Evolutionary conservation across 2,329 filamentous ascomycete species (phyloP).

Genomic region (Trichophyton benhamiae): DNA sequence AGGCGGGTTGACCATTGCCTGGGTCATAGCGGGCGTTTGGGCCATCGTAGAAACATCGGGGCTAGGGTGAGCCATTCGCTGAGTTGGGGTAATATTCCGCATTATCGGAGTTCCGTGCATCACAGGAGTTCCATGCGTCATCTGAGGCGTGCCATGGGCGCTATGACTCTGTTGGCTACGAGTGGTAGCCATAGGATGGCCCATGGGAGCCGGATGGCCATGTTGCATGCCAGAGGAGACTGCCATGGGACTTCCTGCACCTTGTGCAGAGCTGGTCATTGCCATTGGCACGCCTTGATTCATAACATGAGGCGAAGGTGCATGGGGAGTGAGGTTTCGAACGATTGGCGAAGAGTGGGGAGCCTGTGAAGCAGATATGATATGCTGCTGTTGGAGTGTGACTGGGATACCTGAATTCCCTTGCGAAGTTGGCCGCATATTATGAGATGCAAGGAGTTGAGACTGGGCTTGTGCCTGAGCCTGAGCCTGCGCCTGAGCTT

Average conservation of each 20-base stretch:
- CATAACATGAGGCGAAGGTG: slow-evolving; percentile 34
- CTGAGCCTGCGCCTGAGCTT: slow-evolving; percentile 7
- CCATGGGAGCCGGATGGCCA: slow-evolving; percentile 34
- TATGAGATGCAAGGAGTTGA: slow-evolving; percentile 32
- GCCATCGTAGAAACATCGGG: slow-evolving; percentile 32
- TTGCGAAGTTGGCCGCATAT: slow-evolving; percentile 40
- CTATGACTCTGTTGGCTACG: slow-evolving; percentile 37
- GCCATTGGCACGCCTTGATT: slow-evolving; percentile 32
- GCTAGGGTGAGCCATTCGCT: slow-evolving; percentile 36
- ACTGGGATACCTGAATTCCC: slow-evolving; percentile 23
- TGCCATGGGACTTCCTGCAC: slow-evolving; percentile 35
- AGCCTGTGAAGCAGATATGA: slow-evolving; percentile 25
- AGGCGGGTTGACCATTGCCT: slow-evolving; percentile 29
- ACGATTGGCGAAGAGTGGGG: slow-evolving; percentile 37
- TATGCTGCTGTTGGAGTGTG: slow-evolving; percentile 23
- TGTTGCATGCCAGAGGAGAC: slow-evolving; percentile 37
- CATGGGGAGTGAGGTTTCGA: slow-evolving; percentile 37
- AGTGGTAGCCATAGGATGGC: slow-evolving; percentile 34
- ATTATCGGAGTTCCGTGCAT: slow-evolving; percentile 38
- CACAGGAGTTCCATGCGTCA: slow-evolving; percentile 35
- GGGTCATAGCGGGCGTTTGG: slow-evolving; percentile 35
- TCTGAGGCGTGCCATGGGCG: slow-evolving; percentile 37
- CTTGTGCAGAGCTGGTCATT: slow-evolving; percentile 33
- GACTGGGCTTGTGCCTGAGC: slow-evolving; percentile 9
- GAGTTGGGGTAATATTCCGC: slow-evolving; percentile 36